Conservation (phyloP, 148 eudicot species). For the Diospyros kaki region DNA sequence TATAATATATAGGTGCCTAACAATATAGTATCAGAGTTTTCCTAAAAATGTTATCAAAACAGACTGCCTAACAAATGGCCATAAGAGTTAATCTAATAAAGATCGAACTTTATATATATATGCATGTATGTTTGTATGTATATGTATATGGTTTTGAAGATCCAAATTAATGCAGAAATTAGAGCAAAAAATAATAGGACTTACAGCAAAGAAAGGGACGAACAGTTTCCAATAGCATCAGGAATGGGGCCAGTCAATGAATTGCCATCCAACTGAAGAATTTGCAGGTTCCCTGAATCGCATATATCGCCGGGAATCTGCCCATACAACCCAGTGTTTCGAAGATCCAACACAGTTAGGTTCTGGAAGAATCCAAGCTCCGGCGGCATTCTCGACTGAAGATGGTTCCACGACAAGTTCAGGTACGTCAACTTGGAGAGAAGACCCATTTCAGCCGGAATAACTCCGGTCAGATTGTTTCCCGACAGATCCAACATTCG, state of each 20-base stretch:
- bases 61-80: too few relatives aligned
- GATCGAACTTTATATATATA: too few relatives aligned
- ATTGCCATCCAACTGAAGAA: conserved; percentile 90
- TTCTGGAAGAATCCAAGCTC: conserved; percentile 76
- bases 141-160: not conserved
- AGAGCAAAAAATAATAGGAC: conserved; percentile 17
- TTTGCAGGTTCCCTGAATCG: conserved; percentile 59
- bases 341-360: conserved; percentile 67
- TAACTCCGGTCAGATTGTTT: conserved; percentile 56
- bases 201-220: conserved; percentile 83
- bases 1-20: too few relatives aligned
- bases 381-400: conserved; percentile 66
- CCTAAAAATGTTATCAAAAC: too few relatives aligned
- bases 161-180: not conserved
- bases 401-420: conserved; percentile 79
- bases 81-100: too few relatives aligned
- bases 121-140: too few relatives aligned
- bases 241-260: conserved; percentile 72
- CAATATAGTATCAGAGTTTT: too few relatives aligned
- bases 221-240: conserved; percentile 70
- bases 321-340: conserved; percentile 54
- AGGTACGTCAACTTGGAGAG: conserved; percentile 62
- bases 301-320: conserved; percentile 74
- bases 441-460: conserved; percentile 85
- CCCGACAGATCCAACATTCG: conserved; percentile 62